Percentiles rank a stretch among this genome's conserved stretches.
Conservation (phyloP, 2,329 filamentous ascomycete species). For the Arthrobotrys pseudoclavata region DNA sequence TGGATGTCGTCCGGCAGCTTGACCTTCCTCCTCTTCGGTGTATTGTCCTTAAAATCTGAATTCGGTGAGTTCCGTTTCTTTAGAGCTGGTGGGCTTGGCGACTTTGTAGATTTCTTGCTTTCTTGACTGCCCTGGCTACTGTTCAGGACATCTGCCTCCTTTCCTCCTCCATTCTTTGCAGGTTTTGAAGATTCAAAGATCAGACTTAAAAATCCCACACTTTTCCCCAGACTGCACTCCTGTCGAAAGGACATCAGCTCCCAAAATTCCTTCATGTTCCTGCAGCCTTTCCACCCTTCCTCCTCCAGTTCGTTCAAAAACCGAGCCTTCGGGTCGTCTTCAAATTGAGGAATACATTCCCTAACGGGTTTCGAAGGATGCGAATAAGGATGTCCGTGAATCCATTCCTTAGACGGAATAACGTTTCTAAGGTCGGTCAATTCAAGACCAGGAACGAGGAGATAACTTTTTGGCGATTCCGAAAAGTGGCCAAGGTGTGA, state of each 20-base stretch:
- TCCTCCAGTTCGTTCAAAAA: slow-evolving; percentile 91
- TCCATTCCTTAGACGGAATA: slow-evolving; percentile 76
- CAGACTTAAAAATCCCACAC: slow-evolving; percentile 96
- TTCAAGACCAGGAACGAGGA: slow-evolving; percentile 89
- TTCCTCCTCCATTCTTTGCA: slow-evolving; percentile 16
- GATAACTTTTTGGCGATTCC: slow-evolving; percentile 72
- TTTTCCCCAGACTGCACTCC: slow-evolving; percentile 90
- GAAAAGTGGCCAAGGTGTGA: slow-evolving; percentile 65
- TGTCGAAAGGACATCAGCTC: slow-evolving; percentile 98
- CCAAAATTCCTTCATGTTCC: slow-evolving; percentile 92
- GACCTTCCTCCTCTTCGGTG: slow-evolving; percentile 14
- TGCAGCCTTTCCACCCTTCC: slow-evolving; percentile 82
- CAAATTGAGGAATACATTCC: slow-evolving; percentile 84
- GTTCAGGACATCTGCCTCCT: neutral
- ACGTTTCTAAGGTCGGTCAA: slow-evolving; percentile 83
- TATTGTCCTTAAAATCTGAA: slow-evolving; percentile 1
- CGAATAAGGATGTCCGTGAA: slow-evolving; percentile 79
- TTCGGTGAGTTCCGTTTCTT: slow-evolving; percentile 35
- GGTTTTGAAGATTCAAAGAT: slow-evolving; percentile 76
- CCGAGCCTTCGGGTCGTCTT: slow-evolving; percentile 93
- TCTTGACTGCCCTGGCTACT: slow-evolving; percentile 23
- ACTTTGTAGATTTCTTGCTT: slow-evolving; percentile 9
- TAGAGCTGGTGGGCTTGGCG: slow-evolving; percentile 4
- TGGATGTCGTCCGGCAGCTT: slow-evolving; percentile 41
- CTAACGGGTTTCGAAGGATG: slow-evolving; percentile 61